Evolutionary conservation across 306 rosid genomes (phyloP).

Genomic region (Fragaria iinumae): DNA sequence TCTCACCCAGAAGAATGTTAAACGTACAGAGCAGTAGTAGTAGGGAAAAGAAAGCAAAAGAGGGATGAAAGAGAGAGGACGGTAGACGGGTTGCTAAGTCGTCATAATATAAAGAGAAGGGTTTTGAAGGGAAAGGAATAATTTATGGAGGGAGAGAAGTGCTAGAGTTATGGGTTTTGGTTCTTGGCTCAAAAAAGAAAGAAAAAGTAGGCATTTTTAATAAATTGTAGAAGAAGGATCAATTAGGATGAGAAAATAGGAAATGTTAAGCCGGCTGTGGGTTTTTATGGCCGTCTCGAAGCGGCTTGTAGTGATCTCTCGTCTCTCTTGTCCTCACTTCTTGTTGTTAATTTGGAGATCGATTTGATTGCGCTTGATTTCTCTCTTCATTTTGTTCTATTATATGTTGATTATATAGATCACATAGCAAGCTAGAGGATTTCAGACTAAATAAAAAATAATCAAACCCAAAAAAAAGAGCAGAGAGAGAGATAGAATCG

Average conservation of each 20-base stretch:
- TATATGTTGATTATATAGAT: not conserved
- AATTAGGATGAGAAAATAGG: not conserved
- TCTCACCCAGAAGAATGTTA: slow-evolving; percentile 5
- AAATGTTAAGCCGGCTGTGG: slow-evolving; percentile 27
- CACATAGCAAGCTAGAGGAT: not conserved
- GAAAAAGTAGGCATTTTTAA: not conserved
- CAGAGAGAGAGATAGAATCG: not conserved
- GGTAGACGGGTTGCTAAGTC: not conserved
- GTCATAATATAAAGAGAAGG: slow-evolving; percentile 11
- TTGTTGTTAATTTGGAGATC: not conserved
- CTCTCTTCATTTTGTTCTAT: slow-evolving; percentile 9
- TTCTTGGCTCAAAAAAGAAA: not conserved
- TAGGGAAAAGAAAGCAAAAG: not conserved
- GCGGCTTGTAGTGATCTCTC: slow-evolving; percentile 19
- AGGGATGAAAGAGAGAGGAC: not conserved
- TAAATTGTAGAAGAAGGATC: not conserved
- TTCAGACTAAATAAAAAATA: not conserved
- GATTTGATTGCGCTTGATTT: slow-evolving; percentile 2
- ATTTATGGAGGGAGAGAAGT: not conserved
- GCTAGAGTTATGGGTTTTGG: not conserved
- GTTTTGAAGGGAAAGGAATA: slow-evolving; percentile 3
- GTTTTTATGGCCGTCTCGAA: slow-evolving; percentile 34
- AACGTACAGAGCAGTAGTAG: not conserved
- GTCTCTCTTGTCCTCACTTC: slow-evolving; percentile 23
- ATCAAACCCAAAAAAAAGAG: not conserved